These are phyloP conservation scores for Eragrostis curvula DNA, from an alignment of 176 grass and related monocot species.

Conservation along the genomic window DNA sequence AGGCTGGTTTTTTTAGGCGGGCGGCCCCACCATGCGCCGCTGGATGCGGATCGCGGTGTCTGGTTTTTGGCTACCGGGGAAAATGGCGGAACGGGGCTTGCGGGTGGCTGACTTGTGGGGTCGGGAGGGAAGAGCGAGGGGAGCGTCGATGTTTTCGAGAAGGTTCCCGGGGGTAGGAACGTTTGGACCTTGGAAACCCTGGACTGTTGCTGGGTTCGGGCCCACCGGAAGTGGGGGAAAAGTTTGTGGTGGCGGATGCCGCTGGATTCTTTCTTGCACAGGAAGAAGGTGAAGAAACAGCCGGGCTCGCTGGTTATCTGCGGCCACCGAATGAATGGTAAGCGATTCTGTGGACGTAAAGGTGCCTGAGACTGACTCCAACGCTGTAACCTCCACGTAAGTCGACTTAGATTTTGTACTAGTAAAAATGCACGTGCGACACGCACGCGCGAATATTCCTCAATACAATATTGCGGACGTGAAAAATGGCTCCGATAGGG, in stretches of 20 bases:
- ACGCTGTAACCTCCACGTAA: no score
- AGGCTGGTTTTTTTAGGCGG: background rate
- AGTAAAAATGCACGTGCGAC: no score
- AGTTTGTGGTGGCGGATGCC: background rate
- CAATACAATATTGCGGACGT: no score
- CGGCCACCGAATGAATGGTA: background rate
- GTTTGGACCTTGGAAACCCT: conserved; percentile 24
- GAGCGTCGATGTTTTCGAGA: conserved; percentile 29
- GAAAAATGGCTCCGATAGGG: no score
- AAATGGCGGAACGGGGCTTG: background rate
- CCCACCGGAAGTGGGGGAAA: conserved; percentile 6
- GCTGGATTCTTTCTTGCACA: conserved; percentile 27
- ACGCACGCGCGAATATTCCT: no score
- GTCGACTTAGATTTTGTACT: no score
- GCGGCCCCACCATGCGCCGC: conserved; percentile 14
- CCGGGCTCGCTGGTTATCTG: background rate
- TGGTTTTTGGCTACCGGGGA: background rate
- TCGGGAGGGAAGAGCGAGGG: background rate
- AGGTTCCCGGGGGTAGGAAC: conserved; percentile 24
- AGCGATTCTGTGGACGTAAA: background rate
- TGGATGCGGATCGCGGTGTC: conserved; percentile 20
- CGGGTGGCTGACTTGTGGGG: conserved; percentile 8
- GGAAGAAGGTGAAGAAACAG: conserved; percentile 27
- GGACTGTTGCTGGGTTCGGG: conserved; percentile 29
- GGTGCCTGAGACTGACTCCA: no score